Conservation (phyloP, 1,139 yeast species). For the Debaryomyces subglobosus region DNA sequence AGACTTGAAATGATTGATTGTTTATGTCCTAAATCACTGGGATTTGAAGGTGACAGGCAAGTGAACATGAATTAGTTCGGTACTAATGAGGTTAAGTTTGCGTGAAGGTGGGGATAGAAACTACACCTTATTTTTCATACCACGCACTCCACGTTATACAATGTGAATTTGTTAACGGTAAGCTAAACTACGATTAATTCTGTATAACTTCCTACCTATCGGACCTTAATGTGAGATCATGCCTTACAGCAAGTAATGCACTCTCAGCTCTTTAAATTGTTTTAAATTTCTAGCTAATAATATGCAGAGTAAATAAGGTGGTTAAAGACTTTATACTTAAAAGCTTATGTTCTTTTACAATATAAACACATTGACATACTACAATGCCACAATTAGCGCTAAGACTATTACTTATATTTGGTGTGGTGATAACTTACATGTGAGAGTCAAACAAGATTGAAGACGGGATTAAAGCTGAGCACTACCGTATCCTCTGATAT, state of each 20-base stretch:
- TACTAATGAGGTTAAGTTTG: not conserved
- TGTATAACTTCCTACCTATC: too few relatives aligned
- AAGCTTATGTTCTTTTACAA: not conserved
- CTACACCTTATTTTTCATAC: not conserved
- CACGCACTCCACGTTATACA: too few relatives aligned
- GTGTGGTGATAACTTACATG: not conserved
- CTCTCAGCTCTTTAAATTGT: too few relatives aligned
- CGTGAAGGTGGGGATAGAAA: not conserved
- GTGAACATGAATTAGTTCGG: not conserved
- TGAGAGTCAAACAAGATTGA: not conserved
- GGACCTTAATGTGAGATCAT: too few relatives aligned
- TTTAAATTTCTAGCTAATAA: too few relatives aligned
- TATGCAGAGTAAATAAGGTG: too few relatives aligned
- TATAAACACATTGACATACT: not conserved
- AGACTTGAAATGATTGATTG: not conserved
- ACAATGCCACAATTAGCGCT: not conserved
- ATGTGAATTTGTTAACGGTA: too few relatives aligned
- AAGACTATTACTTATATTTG: not conserved
- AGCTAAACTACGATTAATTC: too few relatives aligned
- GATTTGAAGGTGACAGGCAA: not conserved
- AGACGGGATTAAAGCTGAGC: conserved; percentile 26
- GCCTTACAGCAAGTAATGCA: too few relatives aligned
- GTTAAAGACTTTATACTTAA: too few relatives aligned
- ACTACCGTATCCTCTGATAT: conserved; percentile 89
- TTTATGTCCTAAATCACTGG: not conserved